phyloP scores from a whole-genome alignment of 139 green algal species.

The Asterochloris erici region DNA sequence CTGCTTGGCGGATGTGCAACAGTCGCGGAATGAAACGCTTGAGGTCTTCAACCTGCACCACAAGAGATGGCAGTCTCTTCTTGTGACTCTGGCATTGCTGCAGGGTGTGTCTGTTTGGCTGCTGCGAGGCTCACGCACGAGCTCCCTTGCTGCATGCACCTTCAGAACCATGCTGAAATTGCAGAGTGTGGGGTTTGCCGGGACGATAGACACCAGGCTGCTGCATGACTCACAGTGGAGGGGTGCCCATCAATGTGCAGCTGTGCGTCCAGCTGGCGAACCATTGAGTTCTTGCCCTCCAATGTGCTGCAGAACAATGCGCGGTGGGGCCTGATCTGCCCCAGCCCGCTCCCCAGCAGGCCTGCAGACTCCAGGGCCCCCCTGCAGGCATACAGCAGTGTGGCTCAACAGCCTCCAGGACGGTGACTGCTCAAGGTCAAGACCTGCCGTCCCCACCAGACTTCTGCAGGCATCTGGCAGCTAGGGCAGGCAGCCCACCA shows the following conservation, averaged over 20 bases:
- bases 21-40: conserved; percentile 65
- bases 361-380: conserved; percentile 21
- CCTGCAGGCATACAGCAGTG: too few relatives aligned
- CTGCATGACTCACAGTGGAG: conserved; percentile 33
- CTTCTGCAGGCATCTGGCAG: too few relatives aligned
- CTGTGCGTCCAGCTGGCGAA: conserved; percentile 78
- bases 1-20: conserved; percentile 38
- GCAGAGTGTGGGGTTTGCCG: not conserved
- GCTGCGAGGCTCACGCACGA: not conserved
- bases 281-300: conserved; percentile 74
- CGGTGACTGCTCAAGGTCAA: too few relatives aligned
- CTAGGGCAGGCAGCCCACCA: too few relatives aligned
- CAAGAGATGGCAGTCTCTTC: not conserved
- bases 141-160: not conserved
- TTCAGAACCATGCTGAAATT: not conserved
- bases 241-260: conserved; percentile 70
- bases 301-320: conserved; percentile 75
- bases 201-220: not conserved
- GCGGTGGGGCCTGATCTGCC: conserved; percentile 14
- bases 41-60: conserved; percentile 47
- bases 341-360: not conserved
- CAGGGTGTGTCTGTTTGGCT: not conserved
- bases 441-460: too few relatives aligned
- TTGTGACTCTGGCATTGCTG: not conserved
- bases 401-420: too few relatives aligned